Evolutionary conservation across 768 basidiomycete species (phyloP), one percentile per base, ranked within the genome.

Genomic region (Russula emetica): DNA sequence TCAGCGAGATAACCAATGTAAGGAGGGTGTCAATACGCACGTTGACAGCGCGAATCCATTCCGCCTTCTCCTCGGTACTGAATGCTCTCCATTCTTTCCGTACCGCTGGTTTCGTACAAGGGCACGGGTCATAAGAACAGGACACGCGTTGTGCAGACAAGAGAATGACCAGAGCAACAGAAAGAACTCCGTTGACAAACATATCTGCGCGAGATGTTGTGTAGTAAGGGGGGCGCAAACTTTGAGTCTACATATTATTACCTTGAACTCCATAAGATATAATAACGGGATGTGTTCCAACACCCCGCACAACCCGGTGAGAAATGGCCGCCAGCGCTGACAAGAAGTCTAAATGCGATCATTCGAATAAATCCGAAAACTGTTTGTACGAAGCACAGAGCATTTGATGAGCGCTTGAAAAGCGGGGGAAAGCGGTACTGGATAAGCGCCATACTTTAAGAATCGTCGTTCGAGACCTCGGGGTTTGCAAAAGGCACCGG

Each of bases 41-140:
- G 34, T 72, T 70, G 38, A 70, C 62, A n/a, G 71, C 70, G 2
- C 61, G 53, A 34, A 72, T 68, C 70, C 70, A 72, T 5, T 67
- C 71, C 5, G 55, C 64, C 36, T 64, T 65, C 34, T 72, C 67
- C 5, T 26, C 22, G 1, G 16, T 20, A 34, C 55, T 56, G 18
- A 72, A 53, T 47, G 56, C 58, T 40, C 70, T 63, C 71, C 71
- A 71, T 49, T 72, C 71, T 36, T 45, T 66, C 50, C 71, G 69
- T 30, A 71, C 54, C 6, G 63, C 55, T 1, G 71, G 71, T 1
- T 69, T 55, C 0, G 56, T 55, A 53, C 71, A 72, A 3, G 40
- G 0, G 2, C 8, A 2, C 8, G 28, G 30, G 2, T 20, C 0
- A 32, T 55, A 3, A 26, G 58, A 30, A 26, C 24, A 47, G 24